Base-by-base conservation (phyloP, 2,329 filamentous ascomycete genomes). In the Epicoccum nigrum region DNA sequence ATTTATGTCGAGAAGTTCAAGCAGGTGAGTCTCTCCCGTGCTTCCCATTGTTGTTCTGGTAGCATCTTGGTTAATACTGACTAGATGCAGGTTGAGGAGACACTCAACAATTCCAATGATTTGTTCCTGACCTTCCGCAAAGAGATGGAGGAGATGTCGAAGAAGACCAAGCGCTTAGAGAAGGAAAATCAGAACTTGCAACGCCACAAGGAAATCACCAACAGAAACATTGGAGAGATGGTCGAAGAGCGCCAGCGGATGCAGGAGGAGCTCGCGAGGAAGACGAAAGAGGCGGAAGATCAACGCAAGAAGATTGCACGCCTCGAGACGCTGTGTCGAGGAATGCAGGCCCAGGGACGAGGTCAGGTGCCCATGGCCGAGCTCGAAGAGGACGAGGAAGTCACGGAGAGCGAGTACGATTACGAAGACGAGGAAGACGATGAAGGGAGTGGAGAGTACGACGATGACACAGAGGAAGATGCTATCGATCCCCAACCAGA, bases 81-180 rank as follows among this genome's bases (percentile, higher is more conserved):
- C 81, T 75, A 76, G 72, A 71, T 75, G 76, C 79, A 97, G 93
- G 93, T 97, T 71, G 93, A 97, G 83, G 94, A 97, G 76, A 97
- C 93, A 30, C 83, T 97, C 43, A 97, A 97, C 77, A 97, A 97
- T 72, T 96, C 91, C 75, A 97, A 97, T 78, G 94, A 97, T 72
- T 80, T 97, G 45, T 97, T 97, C 75, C 80, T 97, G 62, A 97
- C 94, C 1, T 97, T 97, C 76, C 86, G 93, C 46, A 97, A 96
- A 77, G 94, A 97, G 76, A 97, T 97, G 92, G 94, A 97, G 76
- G 94, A 97, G 69, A 97, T 97, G 92, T 96, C 92, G 1, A 97
- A 97, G 79, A 97, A 97, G 79, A 96, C 93, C 5, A 97, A 97
- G 76, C 87, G 92, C 20, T 80, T 99, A 45, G 94, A 99, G 74